These are phyloP conservation scores for Cyberlindnera maritima DNA, from an alignment of 805 yeast species.

Conservation along the genomic window DNA sequence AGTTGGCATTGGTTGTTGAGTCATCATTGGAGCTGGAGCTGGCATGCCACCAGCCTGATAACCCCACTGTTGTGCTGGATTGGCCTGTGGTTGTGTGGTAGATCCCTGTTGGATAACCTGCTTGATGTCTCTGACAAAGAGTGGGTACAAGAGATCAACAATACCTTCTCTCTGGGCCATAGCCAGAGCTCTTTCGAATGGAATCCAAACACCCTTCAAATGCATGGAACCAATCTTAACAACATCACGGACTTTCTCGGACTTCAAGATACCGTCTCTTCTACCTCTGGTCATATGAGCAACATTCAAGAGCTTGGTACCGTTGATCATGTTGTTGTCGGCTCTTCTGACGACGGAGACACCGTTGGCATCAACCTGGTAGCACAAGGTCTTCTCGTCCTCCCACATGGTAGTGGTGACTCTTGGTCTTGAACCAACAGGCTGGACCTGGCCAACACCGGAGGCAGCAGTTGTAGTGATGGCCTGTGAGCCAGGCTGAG, in stretches of 20 bases:
- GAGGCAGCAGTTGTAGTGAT: constrained; percentile 15
- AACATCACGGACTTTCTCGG: constrained; percentile 73
- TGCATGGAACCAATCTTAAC: constrained; percentile 88
- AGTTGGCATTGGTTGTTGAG: constrained; percentile 2
- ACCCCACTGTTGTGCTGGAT: constrained; percentile 18
- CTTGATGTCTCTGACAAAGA: constrained; percentile 73
- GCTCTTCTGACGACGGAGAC: constrained; percentile 81
- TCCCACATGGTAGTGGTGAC: constrained; percentile 91
- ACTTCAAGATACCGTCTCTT: constrained; percentile 78
- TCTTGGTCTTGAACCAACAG: constrained; percentile 42
- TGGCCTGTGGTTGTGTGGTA: constrained; percentile 29
- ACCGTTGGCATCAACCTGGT: constrained; percentile 81
- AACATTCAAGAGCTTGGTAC: constrained; percentile 78
- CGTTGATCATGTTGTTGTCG: constrained; percentile 82
- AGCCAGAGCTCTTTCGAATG: constrained; percentile 76
- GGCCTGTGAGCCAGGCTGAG: constrained; percentile 11
- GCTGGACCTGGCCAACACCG: constrained; percentile 29
- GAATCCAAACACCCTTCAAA: constrained; percentile 88
- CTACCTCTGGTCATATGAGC: constrained; percentile 88
- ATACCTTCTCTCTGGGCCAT: constrained; percentile 82
- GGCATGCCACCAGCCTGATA: constrained; percentile 11
- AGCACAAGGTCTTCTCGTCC: constrained; percentile 80
- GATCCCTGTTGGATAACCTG: constrained; percentile 36
- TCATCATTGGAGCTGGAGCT: constrained; percentile 9
- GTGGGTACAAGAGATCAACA: constrained; percentile 60